Percentiles rank a stretch among this genome's conserved stretches.
Conservation (phyloP, 345 rosid species). For the Microcos paniculata region DNA sequence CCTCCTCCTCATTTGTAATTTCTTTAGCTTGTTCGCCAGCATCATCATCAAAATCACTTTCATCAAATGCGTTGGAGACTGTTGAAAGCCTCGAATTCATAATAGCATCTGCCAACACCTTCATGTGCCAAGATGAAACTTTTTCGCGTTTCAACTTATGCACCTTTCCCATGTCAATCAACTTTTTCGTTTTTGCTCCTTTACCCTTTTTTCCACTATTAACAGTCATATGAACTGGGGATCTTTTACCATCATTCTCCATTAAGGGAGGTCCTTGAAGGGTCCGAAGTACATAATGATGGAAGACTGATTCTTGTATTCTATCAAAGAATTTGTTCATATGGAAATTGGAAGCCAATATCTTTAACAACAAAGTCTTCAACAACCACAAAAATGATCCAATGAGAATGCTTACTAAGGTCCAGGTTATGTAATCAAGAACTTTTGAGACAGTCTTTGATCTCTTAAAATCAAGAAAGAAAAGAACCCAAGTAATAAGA, state of each 20-base stretch:
- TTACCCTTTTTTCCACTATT: slow-evolving; percentile 48
- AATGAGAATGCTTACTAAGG: slow-evolving; percentile 53
- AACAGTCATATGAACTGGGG: slow-evolving; percentile 53
- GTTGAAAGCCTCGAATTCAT: slow-evolving; percentile 66
- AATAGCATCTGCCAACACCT: slow-evolving; percentile 72
- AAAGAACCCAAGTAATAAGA: slow-evolving; percentile 61
- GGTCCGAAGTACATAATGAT: slow-evolving; percentile 76
- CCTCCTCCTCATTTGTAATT: slow-evolving; percentile 82
- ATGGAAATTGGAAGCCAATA: slow-evolving; percentile 82
- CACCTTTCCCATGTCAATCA: slow-evolving; percentile 73
- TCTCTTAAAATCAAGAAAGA: slow-evolving; percentile 45
- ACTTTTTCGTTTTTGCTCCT: slow-evolving; percentile 41
- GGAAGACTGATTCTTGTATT: slow-evolving; percentile 82
- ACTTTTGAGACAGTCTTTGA: slow-evolving; percentile 43
- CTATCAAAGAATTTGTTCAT: slow-evolving; percentile 81
- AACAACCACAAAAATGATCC: slow-evolving; percentile 68
- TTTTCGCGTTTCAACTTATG: slow-evolving; percentile 78
- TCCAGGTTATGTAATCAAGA: slow-evolving; percentile 55
- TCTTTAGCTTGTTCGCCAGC: slow-evolving; percentile 44
- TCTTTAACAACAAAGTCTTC: slow-evolving; percentile 69
- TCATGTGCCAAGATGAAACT: slow-evolving; percentile 93
- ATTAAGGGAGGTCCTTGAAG: slow-evolving; percentile 76
- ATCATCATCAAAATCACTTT: slow-evolving; percentile 34
- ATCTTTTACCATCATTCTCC: slow-evolving; percentile 55
- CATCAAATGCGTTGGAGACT: slow-evolving; percentile 67